Conservation (phyloP, 129 eudicot species). For the Rutidosis leptorrhynchoides region DNA sequence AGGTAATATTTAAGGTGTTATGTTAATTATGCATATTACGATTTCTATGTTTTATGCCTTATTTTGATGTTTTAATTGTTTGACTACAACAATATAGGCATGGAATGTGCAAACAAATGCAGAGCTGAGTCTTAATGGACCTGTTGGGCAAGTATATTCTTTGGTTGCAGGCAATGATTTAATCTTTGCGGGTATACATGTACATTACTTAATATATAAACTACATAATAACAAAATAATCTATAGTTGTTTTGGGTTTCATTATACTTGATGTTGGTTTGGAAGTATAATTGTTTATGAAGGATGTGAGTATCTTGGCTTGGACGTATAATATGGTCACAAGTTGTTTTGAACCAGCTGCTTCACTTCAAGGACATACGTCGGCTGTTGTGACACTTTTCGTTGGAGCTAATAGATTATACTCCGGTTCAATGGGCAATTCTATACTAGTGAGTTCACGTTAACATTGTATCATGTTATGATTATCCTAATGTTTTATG, state of each 20-base stretch:
- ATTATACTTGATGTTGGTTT: neutral
- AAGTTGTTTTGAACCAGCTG: constrained; percentile 89
- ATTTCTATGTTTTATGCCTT: neutral
- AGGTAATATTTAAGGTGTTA: no score
- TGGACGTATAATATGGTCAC: constrained; percentile 78
- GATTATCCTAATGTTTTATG: neutral
- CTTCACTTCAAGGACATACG: constrained; percentile 82
- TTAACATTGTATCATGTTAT: constrained; percentile 11
- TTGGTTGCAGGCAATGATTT: constrained; percentile 79
- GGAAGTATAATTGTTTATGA: constrained; percentile 19
- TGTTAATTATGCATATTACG: no score
- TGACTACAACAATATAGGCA: constrained; percentile 45
- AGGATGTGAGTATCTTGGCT: constrained; percentile 87
- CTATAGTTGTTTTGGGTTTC: neutral
- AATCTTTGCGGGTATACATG: constrained; percentile 92
- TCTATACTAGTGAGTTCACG: constrained; percentile 56
- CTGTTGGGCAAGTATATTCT: constrained; percentile 90
- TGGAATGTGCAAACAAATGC: constrained; percentile 80
- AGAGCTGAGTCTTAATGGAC: constrained; percentile 79
- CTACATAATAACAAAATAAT: neutral
- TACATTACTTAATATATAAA: constrained; percentile 27
- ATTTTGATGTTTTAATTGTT: constrained; percentile 9
- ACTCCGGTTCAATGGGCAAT: constrained; percentile 96
- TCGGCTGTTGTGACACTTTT: constrained; percentile 78
- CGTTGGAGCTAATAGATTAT: constrained; percentile 87